Evolutionary conservation across 148 eudicot genomes (phyloP).

Genomic region (Mesembryanthemum crystallinum): DNA sequence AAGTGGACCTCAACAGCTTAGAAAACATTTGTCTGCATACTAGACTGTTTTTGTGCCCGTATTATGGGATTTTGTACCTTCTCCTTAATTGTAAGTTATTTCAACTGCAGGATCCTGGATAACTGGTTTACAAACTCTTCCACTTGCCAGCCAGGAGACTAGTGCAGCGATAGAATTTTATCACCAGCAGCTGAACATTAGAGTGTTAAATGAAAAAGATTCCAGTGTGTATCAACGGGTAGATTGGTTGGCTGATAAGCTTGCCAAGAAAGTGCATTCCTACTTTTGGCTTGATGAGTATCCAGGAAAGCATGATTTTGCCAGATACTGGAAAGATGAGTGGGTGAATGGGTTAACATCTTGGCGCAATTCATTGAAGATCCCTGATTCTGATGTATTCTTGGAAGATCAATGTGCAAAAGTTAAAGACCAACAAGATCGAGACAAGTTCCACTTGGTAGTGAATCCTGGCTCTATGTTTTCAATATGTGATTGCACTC

Average conservation of each 20-base stretch:
- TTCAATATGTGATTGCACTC: conserved; percentile 63
- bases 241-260: conserved; percentile 86
- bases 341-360: conserved; percentile 68
- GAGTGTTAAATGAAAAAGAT: conserved; percentile 65
- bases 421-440: conserved; percentile 54
- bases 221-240: conserved; percentile 54
- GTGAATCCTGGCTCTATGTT: conserved; percentile 76
- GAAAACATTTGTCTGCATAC: not conserved
- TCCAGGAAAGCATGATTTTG: conserved; percentile 74
- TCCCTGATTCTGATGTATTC: conserved; percentile 63
- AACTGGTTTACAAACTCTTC: conserved; percentile 49
- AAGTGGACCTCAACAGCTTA: not conserved
- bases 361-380: conserved; percentile 60
- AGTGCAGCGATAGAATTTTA: conserved; percentile 76
- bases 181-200: conserved; percentile 71
- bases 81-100: not conserved
- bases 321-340: conserved; percentile 77
- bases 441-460: conserved; percentile 38
- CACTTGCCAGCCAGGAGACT: conserved; percentile 83
- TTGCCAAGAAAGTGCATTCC: conserved; percentile 79
- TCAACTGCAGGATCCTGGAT: conserved; percentile 55
- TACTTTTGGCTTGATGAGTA: conserved; percentile 94
- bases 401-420: conserved; percentile 53
- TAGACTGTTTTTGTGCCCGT: not conserved
- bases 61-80: not conserved